Percentiles rank a stretch among this genome's conserved stretches.
Conservation (phyloP, 345 rosid genomes). For the Diplotaxis tenuifolia region DNA sequence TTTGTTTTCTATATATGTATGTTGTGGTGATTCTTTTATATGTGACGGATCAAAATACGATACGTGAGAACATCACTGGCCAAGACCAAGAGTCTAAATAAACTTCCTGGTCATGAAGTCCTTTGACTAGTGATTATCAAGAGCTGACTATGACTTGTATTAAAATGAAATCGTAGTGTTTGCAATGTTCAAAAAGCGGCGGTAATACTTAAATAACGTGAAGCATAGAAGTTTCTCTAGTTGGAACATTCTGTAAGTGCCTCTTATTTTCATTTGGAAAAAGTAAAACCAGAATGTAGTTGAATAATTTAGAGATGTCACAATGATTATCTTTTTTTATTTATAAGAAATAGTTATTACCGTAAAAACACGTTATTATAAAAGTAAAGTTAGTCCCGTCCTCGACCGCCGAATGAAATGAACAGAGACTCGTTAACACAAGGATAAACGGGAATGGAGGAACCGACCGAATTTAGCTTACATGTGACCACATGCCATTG, state of each 20-base stretch:
- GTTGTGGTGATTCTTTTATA: neutral
- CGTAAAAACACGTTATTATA: neutral
- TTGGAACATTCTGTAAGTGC: neutral
- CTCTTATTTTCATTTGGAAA: neutral
- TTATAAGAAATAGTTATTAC: neutral
- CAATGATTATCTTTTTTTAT: neutral
- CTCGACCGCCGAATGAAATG: conserved; percentile 20
- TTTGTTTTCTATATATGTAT: neutral
- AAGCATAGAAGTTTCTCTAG: neutral
- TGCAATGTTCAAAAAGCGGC: neutral
- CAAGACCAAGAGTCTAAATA: neutral
- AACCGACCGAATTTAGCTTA: conserved; percentile 33
- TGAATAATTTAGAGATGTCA: neutral
- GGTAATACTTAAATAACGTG: conserved; percentile 19
- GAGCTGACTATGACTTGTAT: conserved; percentile 17
- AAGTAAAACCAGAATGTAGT: neutral
- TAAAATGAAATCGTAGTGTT: neutral
- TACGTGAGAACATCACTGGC: neutral
- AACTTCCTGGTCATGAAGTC: conserved; percentile 18
- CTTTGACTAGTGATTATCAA: conserved; percentile 9
- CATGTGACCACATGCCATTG: conserved; percentile 36
- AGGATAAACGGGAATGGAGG: conserved; percentile 27
- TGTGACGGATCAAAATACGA: neutral
- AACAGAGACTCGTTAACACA: conserved; percentile 30
- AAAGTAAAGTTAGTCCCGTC: conserved; percentile 13